Evolutionary conservation across 768 basidiomycete genomes (phyloP).

Genomic region (Xerocomellus chrysenteron): DNA sequence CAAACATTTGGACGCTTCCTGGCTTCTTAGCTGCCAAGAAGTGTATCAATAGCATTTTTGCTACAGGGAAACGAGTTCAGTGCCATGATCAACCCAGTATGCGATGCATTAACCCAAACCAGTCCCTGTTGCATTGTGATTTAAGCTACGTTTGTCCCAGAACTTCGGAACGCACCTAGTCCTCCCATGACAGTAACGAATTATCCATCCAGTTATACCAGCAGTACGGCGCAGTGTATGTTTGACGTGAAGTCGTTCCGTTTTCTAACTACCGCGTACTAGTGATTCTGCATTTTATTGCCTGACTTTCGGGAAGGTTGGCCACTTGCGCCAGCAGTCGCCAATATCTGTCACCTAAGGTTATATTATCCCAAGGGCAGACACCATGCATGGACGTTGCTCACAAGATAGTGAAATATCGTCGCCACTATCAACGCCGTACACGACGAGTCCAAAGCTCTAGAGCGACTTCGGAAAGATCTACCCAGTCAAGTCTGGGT

Average conservation of each 20-base stretch:
- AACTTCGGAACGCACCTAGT: not conserved
- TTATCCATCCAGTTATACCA: not conserved
- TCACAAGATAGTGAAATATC: slow-evolving; percentile 2
- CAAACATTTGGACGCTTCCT: not conserved
- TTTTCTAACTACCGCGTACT: slow-evolving; percentile 2
- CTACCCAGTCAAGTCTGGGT: not conserved
- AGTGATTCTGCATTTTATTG: not conserved
- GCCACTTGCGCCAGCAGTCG: not conserved
- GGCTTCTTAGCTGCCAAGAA: not conserved
- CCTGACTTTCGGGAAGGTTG: not conserved
- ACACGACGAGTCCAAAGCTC: not conserved
- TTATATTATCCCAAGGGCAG: not conserved
- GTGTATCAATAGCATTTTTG: not conserved
- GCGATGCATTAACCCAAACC: slow-evolving; percentile 4
- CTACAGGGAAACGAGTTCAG: not conserved
- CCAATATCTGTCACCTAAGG: slow-evolving; percentile 1
- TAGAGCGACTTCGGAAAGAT: not conserved
- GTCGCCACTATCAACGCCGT: not conserved
- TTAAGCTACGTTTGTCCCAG: not conserved
- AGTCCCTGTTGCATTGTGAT: slow-evolving; percentile 1
- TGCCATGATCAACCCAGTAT: not conserved
- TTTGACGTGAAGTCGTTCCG: not conserved
- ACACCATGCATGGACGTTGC: not conserved
- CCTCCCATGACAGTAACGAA: not conserved
- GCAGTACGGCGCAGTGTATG: not conserved